Conservation (phyloP, 1,284 basidiomycete species). For the Paramarasmius palmivorus region DNA sequence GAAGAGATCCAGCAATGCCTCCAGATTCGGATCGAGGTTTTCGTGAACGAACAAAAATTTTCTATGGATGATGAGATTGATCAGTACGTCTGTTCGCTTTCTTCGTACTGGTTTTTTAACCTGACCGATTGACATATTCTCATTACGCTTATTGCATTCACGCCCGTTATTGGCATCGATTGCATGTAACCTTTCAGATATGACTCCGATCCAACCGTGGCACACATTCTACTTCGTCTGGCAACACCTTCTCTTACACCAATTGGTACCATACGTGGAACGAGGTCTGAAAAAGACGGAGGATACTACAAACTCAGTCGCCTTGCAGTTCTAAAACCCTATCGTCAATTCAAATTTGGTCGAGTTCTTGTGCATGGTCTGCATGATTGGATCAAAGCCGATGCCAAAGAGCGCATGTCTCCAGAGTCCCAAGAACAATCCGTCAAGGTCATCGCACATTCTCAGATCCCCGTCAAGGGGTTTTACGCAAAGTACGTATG, state of each 20-base stretch:
- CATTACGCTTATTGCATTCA: background rate
- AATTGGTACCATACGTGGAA: conserved; percentile 66
- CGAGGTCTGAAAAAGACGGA: background rate
- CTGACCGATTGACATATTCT: background rate
- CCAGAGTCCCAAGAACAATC: conserved; percentile 21
- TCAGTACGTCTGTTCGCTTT: conserved; percentile 45
- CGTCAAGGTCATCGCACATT: conserved; percentile 55
- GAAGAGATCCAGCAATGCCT: conserved; percentile 55
- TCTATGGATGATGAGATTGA: conserved; percentile 72
- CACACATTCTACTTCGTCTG: conserved; percentile 71
- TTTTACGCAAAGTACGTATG: conserved; percentile 69
- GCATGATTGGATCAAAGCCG: conserved; percentile 54
- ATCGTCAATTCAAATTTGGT: conserved; percentile 65
- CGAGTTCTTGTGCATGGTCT: conserved; percentile 59
- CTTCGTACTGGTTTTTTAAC: conserved; percentile 6
- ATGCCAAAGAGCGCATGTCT: conserved; percentile 34
- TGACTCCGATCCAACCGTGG: conserved; percentile 53
- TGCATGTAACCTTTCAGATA: conserved; percentile 32
- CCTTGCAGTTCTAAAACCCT: conserved; percentile 65
- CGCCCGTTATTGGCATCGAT: background rate
- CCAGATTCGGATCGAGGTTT: conserved; percentile 66
- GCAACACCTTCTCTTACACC: conserved; percentile 56
- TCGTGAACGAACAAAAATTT: conserved; percentile 70
- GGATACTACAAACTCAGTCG: conserved; percentile 44
- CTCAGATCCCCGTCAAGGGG: conserved; percentile 66